Base-by-base conservation (phyloP, 129 eudicot species). In the Arctium lappa region DNA sequence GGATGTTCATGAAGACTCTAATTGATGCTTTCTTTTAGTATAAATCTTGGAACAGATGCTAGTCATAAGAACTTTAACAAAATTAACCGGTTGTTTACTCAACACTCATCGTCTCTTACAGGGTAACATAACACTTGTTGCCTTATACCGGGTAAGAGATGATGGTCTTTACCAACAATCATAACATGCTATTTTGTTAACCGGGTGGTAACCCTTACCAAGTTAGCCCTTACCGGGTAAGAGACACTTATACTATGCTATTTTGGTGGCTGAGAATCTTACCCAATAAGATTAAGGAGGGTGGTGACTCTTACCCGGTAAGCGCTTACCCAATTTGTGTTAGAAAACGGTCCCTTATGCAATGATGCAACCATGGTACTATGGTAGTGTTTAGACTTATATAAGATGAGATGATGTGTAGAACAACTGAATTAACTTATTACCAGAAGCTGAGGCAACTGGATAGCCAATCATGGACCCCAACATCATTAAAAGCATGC, bases 361-460 rank as follows among this genome's bases (percentile, higher is more conserved):
- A 60, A n/a, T 50, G 60, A n/a, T 60, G 27, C 8, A 13, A 16
- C 66, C 66, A 12, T 12, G 73, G 46, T 22, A 22, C 27, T 22
- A 22, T 22, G 27, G 27, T 5, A 31, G 38, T 77, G 27, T 39
- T 46, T 72, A 42, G 32, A 71, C 48, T 29, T 84, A 3, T 3
- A 10, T 36, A 63, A 56, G 69, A 44, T 10, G n/a, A 48, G 32
- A 62, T 36, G 5, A 74, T 18, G 75, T 8, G 60, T 4, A 68
- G 5, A 34, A 69, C 75, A 71, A 79, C 6, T 79, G 69, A 39
- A 38, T 63, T 68, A 65, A 86, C 63, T 72, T 34, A 56, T 87
- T 91, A 95, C 99, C 98, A 79, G 99, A 91, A 80, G 99, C 99
- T 42, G 98, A 88, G 79, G 97, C 97, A 81, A 95, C 91, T 27